A percentile compares a stretch with the other conserved stretches of the same genome.
Evolutionary conservation across 2,329 filamentous ascomycete species (phyloP).

Genomic region (Orbilia brochopaga): DNA sequence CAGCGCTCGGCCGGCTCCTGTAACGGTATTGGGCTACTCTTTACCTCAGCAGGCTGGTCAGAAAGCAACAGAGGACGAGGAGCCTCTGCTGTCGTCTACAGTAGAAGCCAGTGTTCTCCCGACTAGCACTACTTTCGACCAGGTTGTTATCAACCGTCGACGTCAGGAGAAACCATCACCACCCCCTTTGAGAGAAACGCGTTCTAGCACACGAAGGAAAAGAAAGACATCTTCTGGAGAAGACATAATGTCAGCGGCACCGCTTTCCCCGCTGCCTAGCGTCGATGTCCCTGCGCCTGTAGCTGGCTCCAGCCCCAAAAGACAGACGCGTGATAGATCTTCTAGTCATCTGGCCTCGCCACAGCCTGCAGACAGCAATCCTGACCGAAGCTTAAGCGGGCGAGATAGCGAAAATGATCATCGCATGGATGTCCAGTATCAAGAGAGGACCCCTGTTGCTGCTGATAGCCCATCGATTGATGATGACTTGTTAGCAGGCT

Average conservation of each 20-base stretch:
- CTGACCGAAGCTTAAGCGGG: background rate
- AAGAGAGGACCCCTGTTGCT: slow-evolving; percentile 3
- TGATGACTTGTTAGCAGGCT: slow-evolving; percentile 35
- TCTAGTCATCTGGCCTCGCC: slow-evolving; percentile 15
- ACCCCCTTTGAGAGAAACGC: slow-evolving; percentile 19
- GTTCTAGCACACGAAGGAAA: slow-evolving; percentile 11
- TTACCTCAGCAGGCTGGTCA: slow-evolving; percentile 20
- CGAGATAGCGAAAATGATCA: background rate
- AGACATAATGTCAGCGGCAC: slow-evolving; percentile 32
- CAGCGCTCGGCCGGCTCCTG: slow-evolving; percentile 41
- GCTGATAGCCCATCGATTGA: slow-evolving; percentile 18
- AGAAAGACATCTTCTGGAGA: slow-evolving; percentile 14
- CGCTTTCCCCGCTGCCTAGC: slow-evolving; percentile 22
- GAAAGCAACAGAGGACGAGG: background rate
- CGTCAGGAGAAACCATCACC: slow-evolving; percentile 5
- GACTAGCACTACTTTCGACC: slow-evolving; percentile 9
- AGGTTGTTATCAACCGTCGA: slow-evolving; percentile 2
- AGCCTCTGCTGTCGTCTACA: background rate
- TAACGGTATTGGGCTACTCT: slow-evolving; percentile 50
- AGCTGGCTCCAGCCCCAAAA: slow-evolving; percentile 18
- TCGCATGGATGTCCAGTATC: background rate
- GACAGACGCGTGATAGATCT: slow-evolving; percentile 10
- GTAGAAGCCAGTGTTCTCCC: background rate
- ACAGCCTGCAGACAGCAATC: background rate
- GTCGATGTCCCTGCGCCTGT: slow-evolving; percentile 22